Base-by-base conservation (phyloP, 2,329 filamentous ascomycete species). In the Fusarium sp. region DNA sequence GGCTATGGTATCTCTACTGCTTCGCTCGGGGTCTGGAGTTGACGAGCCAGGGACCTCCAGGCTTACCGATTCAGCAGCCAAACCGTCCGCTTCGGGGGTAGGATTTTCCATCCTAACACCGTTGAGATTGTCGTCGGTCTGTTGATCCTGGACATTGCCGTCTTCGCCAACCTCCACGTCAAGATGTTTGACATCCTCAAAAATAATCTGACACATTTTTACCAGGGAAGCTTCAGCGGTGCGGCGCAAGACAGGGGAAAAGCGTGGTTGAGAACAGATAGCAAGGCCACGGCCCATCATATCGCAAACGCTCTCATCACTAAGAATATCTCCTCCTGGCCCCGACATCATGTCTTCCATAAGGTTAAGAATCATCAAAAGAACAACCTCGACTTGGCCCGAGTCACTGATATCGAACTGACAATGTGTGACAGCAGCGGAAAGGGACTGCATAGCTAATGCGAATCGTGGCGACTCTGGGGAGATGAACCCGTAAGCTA, bases 321-420 rank as follows among this genome's bases (percentile, higher is more conserved):
- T 97, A n/a, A 99, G 84, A 13, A 98, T 89, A 71, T 97, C 92
- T 40, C 96, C 96, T 30, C 95, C 94, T 0, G 94, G 93, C 1
- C 96, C 93, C 18, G 94, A 97, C 75, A 99, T 91, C 92, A 99
- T 98, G 76, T 94, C 93, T 81, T 99, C 96, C 96, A 99, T 99
- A 48, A 99, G 87, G 78, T 97, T 96, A 64, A 99, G 82, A 75
- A 99, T 98, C 82, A 97, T 92, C 59, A 98, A 84, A 58, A 98
- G 86, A 16, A 99, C 97, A 56, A 98, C 94, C 80, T 99, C 96
- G 77, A 98, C 96, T 66, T 97, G 94, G 1, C 94, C 91, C 20
- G 94, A 94, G 78, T 99, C 96, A 78, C 94, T 98, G 27, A 96
- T 95, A 80, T 98, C 96, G 76, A 99, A 99, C 65, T 97, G 91